These are phyloP conservation scores for Syzygium aromaticum DNA, from an alignment of 345 rosid species.

Conservation along the genomic window DNA sequence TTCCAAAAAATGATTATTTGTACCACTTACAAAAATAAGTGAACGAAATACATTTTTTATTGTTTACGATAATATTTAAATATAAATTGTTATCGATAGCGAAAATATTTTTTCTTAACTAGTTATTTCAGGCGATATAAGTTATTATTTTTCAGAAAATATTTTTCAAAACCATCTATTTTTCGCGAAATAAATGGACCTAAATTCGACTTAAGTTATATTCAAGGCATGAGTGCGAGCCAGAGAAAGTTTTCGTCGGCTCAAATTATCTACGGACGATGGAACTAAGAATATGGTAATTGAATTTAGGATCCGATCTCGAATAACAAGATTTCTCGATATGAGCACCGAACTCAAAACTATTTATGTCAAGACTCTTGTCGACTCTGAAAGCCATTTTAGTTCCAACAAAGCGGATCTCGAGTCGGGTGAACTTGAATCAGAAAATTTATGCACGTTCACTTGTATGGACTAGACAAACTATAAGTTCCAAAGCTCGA, in stretches of 20 bases:
- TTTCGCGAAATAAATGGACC: too few relatives aligned
- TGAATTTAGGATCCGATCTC: background rate
- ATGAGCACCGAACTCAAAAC: rapidly evolving
- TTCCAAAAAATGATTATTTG: too few relatives aligned
- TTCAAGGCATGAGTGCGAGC: background rate
- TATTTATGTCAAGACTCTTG: background rate
- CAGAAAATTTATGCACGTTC: background rate
- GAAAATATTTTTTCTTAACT: too few relatives aligned
- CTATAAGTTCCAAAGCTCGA: too few relatives aligned
- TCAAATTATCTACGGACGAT: rapidly evolving
- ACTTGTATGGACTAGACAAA: too few relatives aligned
- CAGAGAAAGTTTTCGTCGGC: background rate
- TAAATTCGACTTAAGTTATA: background rate
- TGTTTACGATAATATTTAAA: too few relatives aligned
- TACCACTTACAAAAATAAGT: background rate
- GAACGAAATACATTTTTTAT: background rate
- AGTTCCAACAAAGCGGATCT: background rate
- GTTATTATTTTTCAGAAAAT: too few relatives aligned
- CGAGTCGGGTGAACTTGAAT: background rate
- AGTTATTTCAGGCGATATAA: too few relatives aligned
- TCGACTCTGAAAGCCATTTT: rapidly evolving
- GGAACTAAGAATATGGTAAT: background rate
- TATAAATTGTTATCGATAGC: too few relatives aligned
- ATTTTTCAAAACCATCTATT: background rate
- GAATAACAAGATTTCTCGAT: rapidly evolving